Evolutionary conservation across 1,284 basidiomycete species (phyloP), one percentile per base, ranked within the genome.

Genomic region (Pseudozyma pruni): DNA sequence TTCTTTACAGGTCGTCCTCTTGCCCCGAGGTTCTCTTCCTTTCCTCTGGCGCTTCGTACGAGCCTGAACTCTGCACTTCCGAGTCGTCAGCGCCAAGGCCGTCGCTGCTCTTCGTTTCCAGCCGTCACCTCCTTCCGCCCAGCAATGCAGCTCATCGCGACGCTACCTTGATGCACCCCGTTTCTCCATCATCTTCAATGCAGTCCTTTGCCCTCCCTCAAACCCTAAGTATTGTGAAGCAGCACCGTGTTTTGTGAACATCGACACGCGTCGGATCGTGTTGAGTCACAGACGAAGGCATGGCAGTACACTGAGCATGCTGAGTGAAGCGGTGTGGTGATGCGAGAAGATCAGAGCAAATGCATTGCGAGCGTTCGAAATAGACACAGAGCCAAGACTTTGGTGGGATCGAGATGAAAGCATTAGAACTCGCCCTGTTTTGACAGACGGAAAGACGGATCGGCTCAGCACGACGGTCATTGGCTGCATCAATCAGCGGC

Each of bases 11-110:
- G 27, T 29, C 11, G 27, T 29, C 27, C 11, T 29, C 7, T 7
- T 11, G 27, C 27, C 27, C 7, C 6, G 7, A 6, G 27, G 11
- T 29, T 11, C 6, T 11, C 27, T 7, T 11, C 34, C 34, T 3
- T 49, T 44, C 46, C 11, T 34, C 29, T 57, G 47, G 54, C 31
- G 40, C 54, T 57, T 50, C 41, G 35, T 49, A 34, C 17, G 17
- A 23, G 34, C 33, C 34, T 57, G n/a, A 38, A 9, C 13, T 17
- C 11, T 14, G 5, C n/a, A 32, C 41, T 29, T 17, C 4, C 7
- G 20, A 2, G 31, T 10, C n/a, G 40, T 10, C n/a, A 41, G 40
- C 40, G 20, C 23, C 13, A 13, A 9, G 13, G 40, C 40, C 23
- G 5, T 13, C 25, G 10, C 23, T 8, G 7, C 31, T 20, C 20